Evolutionary conservation across 345 rosid species (phyloP).

Genomic region (Cochlearia excelsa): DNA sequence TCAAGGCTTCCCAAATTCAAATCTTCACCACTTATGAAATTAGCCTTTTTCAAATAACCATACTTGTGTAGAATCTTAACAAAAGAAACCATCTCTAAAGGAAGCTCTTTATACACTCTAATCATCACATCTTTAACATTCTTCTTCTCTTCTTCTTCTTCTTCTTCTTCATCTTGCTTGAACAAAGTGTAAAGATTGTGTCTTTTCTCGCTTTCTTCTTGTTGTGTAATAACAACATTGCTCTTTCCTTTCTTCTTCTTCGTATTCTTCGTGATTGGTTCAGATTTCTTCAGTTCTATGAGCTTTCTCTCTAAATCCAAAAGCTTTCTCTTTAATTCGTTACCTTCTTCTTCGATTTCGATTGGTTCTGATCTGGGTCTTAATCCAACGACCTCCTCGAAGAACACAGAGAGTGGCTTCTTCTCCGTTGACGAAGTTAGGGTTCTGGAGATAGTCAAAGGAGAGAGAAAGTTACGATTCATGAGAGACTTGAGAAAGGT

Average conservation of each 20-base stretch:
- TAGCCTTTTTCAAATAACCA: constrained; percentile 67
- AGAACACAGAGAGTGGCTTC: constrained; percentile 44
- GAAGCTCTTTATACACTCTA: constrained; percentile 49
- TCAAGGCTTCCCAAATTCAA: constrained; percentile 52
- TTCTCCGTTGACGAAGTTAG: constrained; percentile 27
- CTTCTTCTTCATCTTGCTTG: constrained; percentile 9
- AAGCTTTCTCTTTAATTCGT: constrained; percentile 41
- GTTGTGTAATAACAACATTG: background rate
- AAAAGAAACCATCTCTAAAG: constrained; percentile 49
- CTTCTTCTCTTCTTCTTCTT: background rate
- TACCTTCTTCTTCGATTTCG: constrained; percentile 20
- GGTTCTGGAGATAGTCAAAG: constrained; percentile 26
- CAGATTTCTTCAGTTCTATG: constrained; percentile 37
- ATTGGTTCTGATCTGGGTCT: constrained; percentile 36
- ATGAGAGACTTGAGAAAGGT: constrained; percentile 25
- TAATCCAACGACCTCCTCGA: constrained; percentile 57
- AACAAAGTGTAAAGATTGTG: constrained; percentile 34
- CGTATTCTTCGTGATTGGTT: constrained; percentile 23
- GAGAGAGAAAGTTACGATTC: background rate
- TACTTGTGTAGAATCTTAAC: constrained; percentile 48
- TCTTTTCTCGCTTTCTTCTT: constrained; percentile 17
- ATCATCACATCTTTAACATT: background rate
- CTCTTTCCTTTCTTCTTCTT: constrained; percentile 12
- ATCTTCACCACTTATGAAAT: constrained; percentile 43
- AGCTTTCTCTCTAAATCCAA: constrained; percentile 46